phyloP scores from a whole-genome alignment of 1,284 basidiomycete species.

The Thelephora terrestris region DNA sequence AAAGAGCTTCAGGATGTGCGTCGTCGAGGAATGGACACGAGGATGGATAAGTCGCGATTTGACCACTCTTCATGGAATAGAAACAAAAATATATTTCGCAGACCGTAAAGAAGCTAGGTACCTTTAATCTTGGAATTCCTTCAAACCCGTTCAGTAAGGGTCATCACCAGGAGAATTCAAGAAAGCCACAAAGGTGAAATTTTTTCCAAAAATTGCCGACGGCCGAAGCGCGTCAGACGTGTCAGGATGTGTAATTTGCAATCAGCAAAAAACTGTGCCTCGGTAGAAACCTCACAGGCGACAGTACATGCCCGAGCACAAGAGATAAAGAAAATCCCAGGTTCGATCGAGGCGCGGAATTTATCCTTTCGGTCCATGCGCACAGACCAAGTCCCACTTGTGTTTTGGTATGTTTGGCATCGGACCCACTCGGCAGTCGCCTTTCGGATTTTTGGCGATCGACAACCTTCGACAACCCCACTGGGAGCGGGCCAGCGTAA shows the following conservation, averaged over 20 bases:
- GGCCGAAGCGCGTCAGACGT: conserved; percentile 65
- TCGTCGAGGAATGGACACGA: conserved; percentile 98
- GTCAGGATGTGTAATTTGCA: conserved; percentile 89
- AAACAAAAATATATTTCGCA: too few relatives aligned
- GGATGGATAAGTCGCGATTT: conserved; percentile 92
- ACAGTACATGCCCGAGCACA: conserved; percentile 89
- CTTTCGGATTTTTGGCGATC: too few relatives aligned
- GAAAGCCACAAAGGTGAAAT: background rate
- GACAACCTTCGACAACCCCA: too few relatives aligned
- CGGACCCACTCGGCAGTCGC: too few relatives aligned
- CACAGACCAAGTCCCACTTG: background rate
- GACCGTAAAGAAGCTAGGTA: too few relatives aligned
- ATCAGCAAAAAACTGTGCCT: conserved; percentile 90
- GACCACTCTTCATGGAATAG: conserved; percentile 30
- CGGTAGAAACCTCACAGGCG: conserved; percentile 87
- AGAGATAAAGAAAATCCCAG: conserved; percentile 44
- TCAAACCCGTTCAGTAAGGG: too few relatives aligned
- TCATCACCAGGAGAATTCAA: background rate
- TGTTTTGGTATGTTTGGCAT: too few relatives aligned
- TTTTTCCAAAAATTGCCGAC: conserved; percentile 71
- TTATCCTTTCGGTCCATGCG: background rate
- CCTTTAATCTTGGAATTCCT: too few relatives aligned
- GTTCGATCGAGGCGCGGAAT: background rate
- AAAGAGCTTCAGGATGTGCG: conserved; percentile 85
- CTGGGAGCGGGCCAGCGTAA: too few relatives aligned